Conservation (phyloP, 148 eudicot species). For the Fagopyrum homotropicum region DNA sequence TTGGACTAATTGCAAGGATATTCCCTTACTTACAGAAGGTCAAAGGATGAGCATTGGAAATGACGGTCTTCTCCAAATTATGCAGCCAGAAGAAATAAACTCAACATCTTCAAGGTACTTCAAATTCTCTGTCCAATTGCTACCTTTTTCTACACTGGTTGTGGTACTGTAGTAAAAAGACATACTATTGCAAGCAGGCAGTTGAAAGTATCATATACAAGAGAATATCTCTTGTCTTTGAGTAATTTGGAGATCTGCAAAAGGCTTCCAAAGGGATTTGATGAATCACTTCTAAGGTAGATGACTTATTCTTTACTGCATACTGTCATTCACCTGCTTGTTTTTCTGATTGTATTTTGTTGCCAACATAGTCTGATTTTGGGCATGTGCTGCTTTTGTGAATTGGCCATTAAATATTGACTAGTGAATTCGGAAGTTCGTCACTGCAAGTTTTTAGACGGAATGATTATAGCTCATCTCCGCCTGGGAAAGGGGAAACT, state of each 20-base stretch:
- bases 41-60: conserved; percentile 22
- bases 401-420: conserved; percentile 11
- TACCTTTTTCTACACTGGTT: conserved; percentile 13
- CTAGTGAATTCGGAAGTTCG: conserved; percentile 60
- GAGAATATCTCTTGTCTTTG: conserved; percentile 71
- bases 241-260: conserved; percentile 69
- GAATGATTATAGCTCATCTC: conserved; percentile 63
- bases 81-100: conserved; percentile 19
- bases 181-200: conserved; percentile 35
- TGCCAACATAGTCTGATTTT: conserved; percentile 9
- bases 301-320: conserved; percentile 1
- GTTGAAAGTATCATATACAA: conserved; percentile 43
- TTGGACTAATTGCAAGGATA: neutral
- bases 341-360: neutral
- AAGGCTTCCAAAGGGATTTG: conserved; percentile 67
- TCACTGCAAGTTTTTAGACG: conserved; percentile 56
- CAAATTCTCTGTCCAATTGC: conserved; percentile 1
- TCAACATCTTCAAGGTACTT: conserved; percentile 23
- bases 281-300: conserved; percentile 65
- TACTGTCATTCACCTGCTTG: neutral
- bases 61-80: conserved; percentile 20
- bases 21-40: conserved; percentile 4
- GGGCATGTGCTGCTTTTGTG: neutral
- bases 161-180: neutral
- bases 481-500: conserved; percentile 61